Evolutionary conservation across 331 rosid species (phyloP), one percentile per base, ranked within the genome.

Genomic region (Dryas integrifolia): DNA sequence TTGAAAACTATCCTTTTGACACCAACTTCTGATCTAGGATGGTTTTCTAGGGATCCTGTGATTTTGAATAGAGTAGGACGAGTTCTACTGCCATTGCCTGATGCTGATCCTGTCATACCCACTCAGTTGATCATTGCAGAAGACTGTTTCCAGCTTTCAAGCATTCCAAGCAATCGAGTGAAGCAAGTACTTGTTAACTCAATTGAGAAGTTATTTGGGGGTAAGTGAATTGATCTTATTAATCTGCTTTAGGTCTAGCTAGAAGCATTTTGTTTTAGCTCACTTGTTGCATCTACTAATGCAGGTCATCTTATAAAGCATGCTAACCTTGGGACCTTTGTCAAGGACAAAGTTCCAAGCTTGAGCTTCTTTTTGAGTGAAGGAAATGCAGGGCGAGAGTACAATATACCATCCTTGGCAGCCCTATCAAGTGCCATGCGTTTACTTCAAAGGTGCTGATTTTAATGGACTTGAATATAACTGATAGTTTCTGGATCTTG

Each of bases 1-100:
- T 16, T 10, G 52, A 49, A 57, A 57, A 30, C 40, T n/a, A 75
- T 62, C 72, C 39, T 58, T 69, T 75, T 60, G 69, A 79, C 84
- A 72, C 77, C 55, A 65, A 69, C 72, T 83, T 87, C 72, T 61
- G 41, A 51, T 82, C 51, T 86, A 94, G 98, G 98, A 80, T 94
- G 98, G 96, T 94, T 94, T 77, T 89, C 98, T 30, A 85, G 96
- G 89, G 88, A 91, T 79, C 90, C 96, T 13, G 52, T 40, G 48
- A 65, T 86, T 83, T 87, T 94, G 78, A 88, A 72, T 62, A 77
- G 67, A 83, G 92, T 89, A 16, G 97, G 98, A 72, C 75, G 49
- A 39, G 85, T 85, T 15, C 79, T 94, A 39, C 79, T 91, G 63
- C 87, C 81, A 67, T 78, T 82, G 61, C 81, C 86, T 11, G 82